These are phyloP conservation scores for Apiosordaria backusii DNA, from an alignment of 495 filamentous ascomycete species.

Conservation along the genomic window DNA sequence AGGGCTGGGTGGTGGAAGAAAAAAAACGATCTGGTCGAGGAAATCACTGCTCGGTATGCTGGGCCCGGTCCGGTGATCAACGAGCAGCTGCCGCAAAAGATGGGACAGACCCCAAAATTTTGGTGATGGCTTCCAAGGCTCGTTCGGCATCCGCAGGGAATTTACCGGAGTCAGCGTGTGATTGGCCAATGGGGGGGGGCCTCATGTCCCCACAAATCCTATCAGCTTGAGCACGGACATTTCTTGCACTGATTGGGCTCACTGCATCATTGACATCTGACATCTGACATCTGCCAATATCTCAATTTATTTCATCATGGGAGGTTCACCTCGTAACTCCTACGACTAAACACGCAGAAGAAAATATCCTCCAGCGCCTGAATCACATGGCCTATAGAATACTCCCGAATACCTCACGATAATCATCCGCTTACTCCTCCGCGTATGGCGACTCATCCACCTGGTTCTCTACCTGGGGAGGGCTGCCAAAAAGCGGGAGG, in stretches of 20 bases:
- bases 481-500: too few species aligned
- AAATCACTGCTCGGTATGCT: conserved; percentile 19
- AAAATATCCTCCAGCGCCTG: too few species aligned
- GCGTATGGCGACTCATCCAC: neutral
- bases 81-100: conserved; percentile 12
- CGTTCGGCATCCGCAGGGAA: conserved; percentile 8
- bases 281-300: neutral
- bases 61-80: conserved; percentile 19
- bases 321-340: neutral
- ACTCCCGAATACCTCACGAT: too few species aligned
- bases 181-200: conserved; percentile 23
- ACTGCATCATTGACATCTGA: neutral
- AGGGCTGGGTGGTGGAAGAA: conserved; percentile 1
- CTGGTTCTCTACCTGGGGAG: neutral
- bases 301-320: too few species aligned
- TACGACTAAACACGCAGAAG: neutral
- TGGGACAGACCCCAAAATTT: conserved; percentile 21
- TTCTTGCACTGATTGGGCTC: neutral
- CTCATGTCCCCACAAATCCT: neutral
- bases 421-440: neutral
- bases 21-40: conserved; percentile 9
- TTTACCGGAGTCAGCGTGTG: neutral
- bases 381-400: neutral
- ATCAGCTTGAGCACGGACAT: neutral
- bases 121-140: conserved; percentile 17